Base-by-base conservation (phyloP, 148 eudicot genomes). In the Rhododendron ovatum region DNA sequence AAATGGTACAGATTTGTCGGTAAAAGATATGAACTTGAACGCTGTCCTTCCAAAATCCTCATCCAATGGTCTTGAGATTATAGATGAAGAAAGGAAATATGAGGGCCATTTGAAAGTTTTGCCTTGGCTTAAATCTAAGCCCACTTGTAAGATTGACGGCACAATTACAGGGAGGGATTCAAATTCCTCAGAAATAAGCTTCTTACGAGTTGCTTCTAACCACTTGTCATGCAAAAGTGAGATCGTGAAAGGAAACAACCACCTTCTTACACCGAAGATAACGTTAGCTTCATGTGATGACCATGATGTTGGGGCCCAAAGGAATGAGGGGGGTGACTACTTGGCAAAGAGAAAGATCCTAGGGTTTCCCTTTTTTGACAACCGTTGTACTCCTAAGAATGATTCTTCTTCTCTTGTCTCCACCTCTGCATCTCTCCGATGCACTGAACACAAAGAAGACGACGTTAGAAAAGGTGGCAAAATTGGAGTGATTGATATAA, bases 111-210 rank as follows among this genome's bases (percentile, higher is more conserved):
- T 82, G 35, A 51, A 91, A 57, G 91, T 35, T 48, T 89, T 93
- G 87, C 96, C 94, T 26, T 95, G 98, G 98, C 95, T 95, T 77
- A 90, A 88, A 89, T 87, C 85, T 30, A 92, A 89, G 83, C 84
- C 86, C 63, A 48, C 84, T 76, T 80, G 81, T 82, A 89, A 80
- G 67, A 84, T 85, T 41, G 93, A 89, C 80, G 78, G 80, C 37
- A 85, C 79, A 75, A 86, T 33, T 73, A 37, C 87, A 10, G 89
- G 88, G 81, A 91, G 63, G 81, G 89, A 82, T 63, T 80, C 82
- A 35, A 85, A 80, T 61, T 86, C 88, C 7, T 76, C 79, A 43
- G 89, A 86, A 41, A 6, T 85, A 14, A 81, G 85, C 37, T 69
- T 84, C 59, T 84, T 86, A 30, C 85, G 59, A 69, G 85, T 86